Base-by-base conservation (phyloP, 116 monocot genomes). In the Dioscorea cayenensis region DNA sequence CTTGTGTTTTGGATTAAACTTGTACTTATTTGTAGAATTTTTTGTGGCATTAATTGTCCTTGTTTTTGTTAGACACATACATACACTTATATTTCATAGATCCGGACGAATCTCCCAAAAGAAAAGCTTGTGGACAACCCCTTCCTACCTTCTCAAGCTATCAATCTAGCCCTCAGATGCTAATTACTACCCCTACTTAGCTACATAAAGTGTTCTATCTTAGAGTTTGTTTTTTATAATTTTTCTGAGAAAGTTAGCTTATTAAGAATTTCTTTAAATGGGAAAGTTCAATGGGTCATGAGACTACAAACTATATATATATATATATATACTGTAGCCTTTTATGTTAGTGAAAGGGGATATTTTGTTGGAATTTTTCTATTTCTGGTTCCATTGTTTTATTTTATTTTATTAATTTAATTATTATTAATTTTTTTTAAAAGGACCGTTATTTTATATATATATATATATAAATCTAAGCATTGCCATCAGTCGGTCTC, bases 121-220 rank as follows among this genome's bases (percentile, higher is more conserved):
- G 20, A 17, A 36, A 67, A 20, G 67, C 67, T 67, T 67, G 67
- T 48, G 38, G 67, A 67, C 67, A 67, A 43, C 67, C 67, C 6
- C 48, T 67, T 48, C 67, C 67, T 19, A 67, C 43, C 67, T 48
- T 32, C 21, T 32, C 18, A 67, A 67, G 67, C 18, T 67, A 67
- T 67, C 67, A 37, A 62, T 20, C 11, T 11, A 62, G 25, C 23
- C 62, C 20, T 20, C 43, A 11, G 23, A 62, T 62, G 62, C 62
- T 62, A 62, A 62, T 23, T 27, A 62, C 62, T 6, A 17, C 59
- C 59, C 59, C 25, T 62, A 62, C 21, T 27, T 62, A 10, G 7
- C 0, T 62, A 62, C n/a, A 21, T 17, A 6, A 19, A 59, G 6
- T 59, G 18, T 59, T 19, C n/a, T n/a, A 59, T 17, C 21, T 62